Percentiles rank a stretch among this genome's conserved stretches.
phyloP scores from a whole-genome alignment of 2,329 filamentous ascomycete genomes.

The Escovopsis sp. region DNA sequence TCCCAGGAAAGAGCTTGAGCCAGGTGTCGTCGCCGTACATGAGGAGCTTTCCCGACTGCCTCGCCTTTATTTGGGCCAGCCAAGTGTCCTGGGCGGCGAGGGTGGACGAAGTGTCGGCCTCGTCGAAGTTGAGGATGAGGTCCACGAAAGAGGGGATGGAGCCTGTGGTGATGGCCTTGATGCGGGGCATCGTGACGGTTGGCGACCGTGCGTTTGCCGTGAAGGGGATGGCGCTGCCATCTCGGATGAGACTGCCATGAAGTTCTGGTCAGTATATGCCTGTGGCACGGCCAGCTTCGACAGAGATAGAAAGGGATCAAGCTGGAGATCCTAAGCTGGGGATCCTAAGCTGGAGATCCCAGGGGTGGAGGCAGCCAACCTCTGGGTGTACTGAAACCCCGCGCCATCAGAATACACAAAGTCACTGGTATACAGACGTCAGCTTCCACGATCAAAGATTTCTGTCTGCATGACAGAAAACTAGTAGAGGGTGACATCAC shows the following conservation, averaged over 20 bases:
- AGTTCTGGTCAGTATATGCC: not conserved
- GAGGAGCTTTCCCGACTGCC: slow-evolving; percentile 56
- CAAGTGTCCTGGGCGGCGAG: slow-evolving; percentile 85
- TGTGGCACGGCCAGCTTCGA: not conserved
- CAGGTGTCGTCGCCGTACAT: slow-evolving; percentile 98
- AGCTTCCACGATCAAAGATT: slow-evolving; percentile 5
- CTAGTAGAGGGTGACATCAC: not conserved
- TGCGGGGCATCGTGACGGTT: slow-evolving; percentile 93
- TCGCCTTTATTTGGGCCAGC: slow-evolving; percentile 80
- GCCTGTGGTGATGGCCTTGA: slow-evolving; percentile 94
- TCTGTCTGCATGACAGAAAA: not conserved
- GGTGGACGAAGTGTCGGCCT: slow-evolving; percentile 80
- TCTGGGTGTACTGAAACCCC: slow-evolving; percentile 78
- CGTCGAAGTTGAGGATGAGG: slow-evolving; percentile 89
- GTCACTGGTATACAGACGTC: slow-evolving; percentile 43
- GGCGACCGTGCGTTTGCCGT: slow-evolving; percentile 93
- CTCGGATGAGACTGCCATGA: slow-evolving; percentile 55
- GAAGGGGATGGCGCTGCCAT: slow-evolving; percentile 76
- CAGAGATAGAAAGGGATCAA: no score
- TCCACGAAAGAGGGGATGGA: slow-evolving; percentile 97
- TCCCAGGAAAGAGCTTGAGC: slow-evolving; percentile 87
- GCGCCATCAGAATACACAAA: slow-evolving; percentile 77
- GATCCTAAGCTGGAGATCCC: no score
- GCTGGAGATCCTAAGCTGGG: no score
- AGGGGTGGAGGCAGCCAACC: slow-evolving; percentile 32